These are phyloP conservation scores for Paecilomyces niveus DNA, from an alignment of 2,329 filamentous ascomycete species.

Conservation along the genomic window DNA sequence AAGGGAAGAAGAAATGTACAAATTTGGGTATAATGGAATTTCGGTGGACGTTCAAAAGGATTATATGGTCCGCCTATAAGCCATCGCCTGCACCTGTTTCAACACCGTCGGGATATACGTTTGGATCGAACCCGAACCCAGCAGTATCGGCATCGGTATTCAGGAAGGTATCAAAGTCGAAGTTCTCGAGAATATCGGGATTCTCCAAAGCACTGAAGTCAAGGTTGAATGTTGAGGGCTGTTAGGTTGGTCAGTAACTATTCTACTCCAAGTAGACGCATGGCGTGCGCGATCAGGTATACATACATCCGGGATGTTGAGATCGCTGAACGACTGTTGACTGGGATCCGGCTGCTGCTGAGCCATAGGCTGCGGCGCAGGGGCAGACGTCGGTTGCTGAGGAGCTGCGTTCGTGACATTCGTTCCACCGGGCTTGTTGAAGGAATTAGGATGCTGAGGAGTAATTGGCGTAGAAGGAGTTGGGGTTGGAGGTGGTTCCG, in stretches of 20 bases:
- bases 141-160: constrained; percentile 46
- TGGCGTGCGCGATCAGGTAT: not conserved
- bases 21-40: constrained; percentile 9
- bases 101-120: constrained; percentile 34
- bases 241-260: not conserved
- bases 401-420: constrained; percentile 29
- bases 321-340: constrained; percentile 25
- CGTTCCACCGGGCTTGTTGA: constrained; percentile 33
- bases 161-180: constrained; percentile 62
- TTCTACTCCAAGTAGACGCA: not conserved
- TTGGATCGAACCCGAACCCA: constrained; percentile 38
- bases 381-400: constrained; percentile 18
- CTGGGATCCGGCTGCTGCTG: constrained; percentile 27
- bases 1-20: constrained; percentile 25
- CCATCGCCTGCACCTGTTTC: constrained; percentile 34
- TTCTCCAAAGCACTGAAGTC: constrained; percentile 41
- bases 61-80: constrained; percentile 23
- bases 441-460: constrained; percentile 39
- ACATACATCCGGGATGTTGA: constrained; percentile 33
- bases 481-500: constrained; percentile 40
- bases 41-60: not conserved
- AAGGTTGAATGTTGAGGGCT: constrained; percentile 24
- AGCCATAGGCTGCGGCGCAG: constrained; percentile 19
- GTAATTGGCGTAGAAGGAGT: constrained; percentile 45
- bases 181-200: constrained; percentile 44